Conservation (phyloP, 257 asterid species). For the Linaria vulgaris region DNA sequence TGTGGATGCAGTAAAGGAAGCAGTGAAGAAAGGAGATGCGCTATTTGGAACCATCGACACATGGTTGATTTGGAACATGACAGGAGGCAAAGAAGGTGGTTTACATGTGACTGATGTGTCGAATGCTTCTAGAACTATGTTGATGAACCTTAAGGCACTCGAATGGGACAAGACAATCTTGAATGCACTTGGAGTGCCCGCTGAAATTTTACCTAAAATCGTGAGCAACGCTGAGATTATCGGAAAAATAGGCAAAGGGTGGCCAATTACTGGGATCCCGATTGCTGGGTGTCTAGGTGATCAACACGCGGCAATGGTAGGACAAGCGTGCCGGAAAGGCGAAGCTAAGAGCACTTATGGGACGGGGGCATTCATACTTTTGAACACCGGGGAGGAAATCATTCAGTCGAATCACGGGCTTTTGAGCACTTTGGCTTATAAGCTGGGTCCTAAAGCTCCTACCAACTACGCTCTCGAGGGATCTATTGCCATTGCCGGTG, state of each 20-base stretch:
- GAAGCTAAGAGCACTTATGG: constrained; percentile 97
- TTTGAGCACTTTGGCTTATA: constrained; percentile 76
- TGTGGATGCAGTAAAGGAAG: constrained; percentile 59
- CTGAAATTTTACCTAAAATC: constrained; percentile 61
- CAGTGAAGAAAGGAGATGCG: constrained; percentile 73
- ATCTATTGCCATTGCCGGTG: constrained; percentile 96
- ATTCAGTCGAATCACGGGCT: constrained; percentile 72
- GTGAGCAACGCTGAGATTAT: constrained; percentile 75
- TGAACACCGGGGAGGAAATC: constrained; percentile 72
- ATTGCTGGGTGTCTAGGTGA: constrained; percentile 93
- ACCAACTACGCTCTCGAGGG: constrained; percentile 91
- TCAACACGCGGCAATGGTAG: constrained; percentile 96
- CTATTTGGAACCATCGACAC: constrained; percentile 88
- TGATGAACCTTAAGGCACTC: constrained; percentile 84
- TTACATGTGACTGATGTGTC: constrained; percentile 85
- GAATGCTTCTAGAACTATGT: constrained; percentile 91
- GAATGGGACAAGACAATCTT: constrained; percentile 70
- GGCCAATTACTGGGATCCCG: constrained; percentile 80
- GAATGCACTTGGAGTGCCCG: constrained; percentile 52
- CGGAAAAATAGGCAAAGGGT: constrained; percentile 64
- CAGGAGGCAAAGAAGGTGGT: constrained; percentile 74
- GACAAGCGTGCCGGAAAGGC: constrained; percentile 83
- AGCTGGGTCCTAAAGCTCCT: constrained; percentile 83
- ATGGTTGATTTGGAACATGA: constrained; percentile 93
- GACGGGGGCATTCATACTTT: constrained; percentile 87